Evolutionary conservation across 2,329 filamentous ascomycete genomes (phyloP).

Genomic region (Clarireedia homoeocarpa): DNA sequence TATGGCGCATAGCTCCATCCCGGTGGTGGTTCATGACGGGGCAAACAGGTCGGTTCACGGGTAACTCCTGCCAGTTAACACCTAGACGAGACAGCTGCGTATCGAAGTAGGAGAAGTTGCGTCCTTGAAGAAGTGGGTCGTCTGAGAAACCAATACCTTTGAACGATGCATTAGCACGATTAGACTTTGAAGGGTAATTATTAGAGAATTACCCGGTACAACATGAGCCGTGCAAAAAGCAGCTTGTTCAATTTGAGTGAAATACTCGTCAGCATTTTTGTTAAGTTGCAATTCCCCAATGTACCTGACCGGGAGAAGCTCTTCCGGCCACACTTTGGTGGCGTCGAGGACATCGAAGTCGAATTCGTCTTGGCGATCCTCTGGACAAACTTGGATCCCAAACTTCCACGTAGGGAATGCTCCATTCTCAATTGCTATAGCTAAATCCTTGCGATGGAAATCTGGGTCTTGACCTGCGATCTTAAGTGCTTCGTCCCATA

Average conservation of each 20-base stretch:
- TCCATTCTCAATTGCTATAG: constrained; percentile 64
- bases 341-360: constrained; percentile 72
- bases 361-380: constrained; percentile 55
- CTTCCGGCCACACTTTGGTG: constrained; percentile 81
- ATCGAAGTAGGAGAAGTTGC: constrained; percentile 61
- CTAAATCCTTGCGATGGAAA: constrained; percentile 72
- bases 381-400: constrained; percentile 70
- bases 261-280: constrained; percentile 72
- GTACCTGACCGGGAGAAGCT: constrained; percentile 64
- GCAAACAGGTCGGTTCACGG: constrained; percentile 68
- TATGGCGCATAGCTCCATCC: constrained; percentile 66
- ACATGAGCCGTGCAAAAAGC: constrained; percentile 77
- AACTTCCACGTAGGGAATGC: constrained; percentile 73
- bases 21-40: constrained; percentile 71
- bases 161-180: not conserved
- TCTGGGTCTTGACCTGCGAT: constrained; percentile 63
- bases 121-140: constrained; percentile 66
- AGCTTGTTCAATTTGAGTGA: constrained; percentile 73
- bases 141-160: constrained; percentile 66
- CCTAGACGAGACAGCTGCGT: constrained; percentile 65
- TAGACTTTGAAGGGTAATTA: constrained; percentile 20
- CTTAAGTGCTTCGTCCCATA: constrained; percentile 68
- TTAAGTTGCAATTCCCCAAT: constrained; percentile 77
- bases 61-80: constrained; percentile 68
- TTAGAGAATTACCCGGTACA: constrained; percentile 65